A percentile compares a stretch with the other conserved stretches of the same genome.
Evolutionary conservation across 805 yeast species (phyloP).

Genomic region (Kazachstania psychrophila): DNA sequence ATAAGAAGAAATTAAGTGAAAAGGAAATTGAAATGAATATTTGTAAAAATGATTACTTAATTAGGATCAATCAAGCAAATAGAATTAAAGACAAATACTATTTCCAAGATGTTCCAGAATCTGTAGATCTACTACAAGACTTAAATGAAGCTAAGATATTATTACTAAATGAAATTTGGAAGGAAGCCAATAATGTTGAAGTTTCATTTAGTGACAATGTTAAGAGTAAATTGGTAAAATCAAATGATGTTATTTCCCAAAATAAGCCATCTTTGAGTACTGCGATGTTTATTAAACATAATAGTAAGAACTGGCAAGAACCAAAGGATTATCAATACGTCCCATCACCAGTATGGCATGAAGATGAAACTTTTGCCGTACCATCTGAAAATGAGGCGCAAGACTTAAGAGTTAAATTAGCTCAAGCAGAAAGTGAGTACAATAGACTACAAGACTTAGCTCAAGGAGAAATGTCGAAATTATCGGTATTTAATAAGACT

Average conservation of each 20-base stretch:
- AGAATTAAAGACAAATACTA: slow-evolving; percentile 85
- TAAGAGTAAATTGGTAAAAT: slow-evolving; percentile 36
- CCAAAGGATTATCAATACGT: slow-evolving; percentile 78
- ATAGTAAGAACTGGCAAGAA: slow-evolving; percentile 65
- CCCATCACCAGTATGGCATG: slow-evolving; percentile 95
- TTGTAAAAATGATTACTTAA: slow-evolving; percentile 75
- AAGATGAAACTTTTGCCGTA: slow-evolving; percentile 68
- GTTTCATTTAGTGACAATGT: slow-evolving; percentile 40
- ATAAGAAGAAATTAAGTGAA: slow-evolving; percentile 42
- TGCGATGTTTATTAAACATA: slow-evolving; percentile 89
- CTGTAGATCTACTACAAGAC: slow-evolving; percentile 76
- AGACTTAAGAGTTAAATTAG: slow-evolving; percentile 45
- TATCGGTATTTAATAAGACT: slow-evolving; percentile 26
- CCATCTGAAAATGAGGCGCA: slow-evolving; percentile 48
- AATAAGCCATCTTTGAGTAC: slow-evolving; percentile 71
- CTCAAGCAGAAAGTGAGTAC: slow-evolving; percentile 30
- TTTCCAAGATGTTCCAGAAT: slow-evolving; percentile 88
- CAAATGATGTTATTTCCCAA: slow-evolving; percentile 50
- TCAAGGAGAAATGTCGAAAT: slow-evolving; percentile 24
- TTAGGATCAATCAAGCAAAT: slow-evolving; percentile 76
- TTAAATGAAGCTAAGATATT: slow-evolving; percentile 71
- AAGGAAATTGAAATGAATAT: slow-evolving; percentile 75
- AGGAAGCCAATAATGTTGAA: slow-evolving; percentile 54
- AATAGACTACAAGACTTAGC: slow-evolving; percentile 24
- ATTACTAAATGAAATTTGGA: slow-evolving; percentile 59